Conservation (phyloP, 2,329 filamentous ascomycete species). For the Phyllosticta capitalensis region DNA sequence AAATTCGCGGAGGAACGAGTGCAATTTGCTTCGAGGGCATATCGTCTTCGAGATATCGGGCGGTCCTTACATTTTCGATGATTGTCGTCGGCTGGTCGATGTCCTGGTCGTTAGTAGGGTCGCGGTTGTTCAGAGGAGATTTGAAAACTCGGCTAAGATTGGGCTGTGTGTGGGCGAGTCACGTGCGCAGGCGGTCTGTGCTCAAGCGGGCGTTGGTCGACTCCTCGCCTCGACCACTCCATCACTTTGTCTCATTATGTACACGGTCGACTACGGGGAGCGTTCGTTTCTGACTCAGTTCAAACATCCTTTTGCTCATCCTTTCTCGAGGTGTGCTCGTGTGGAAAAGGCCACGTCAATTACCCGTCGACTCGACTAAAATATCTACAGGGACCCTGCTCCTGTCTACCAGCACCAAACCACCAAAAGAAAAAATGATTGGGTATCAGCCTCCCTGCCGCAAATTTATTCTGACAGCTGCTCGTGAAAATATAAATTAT, state of each 20-base stretch:
- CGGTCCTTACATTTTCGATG: slow-evolving; percentile 34
- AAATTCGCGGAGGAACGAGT: not conserved
- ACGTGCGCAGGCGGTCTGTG: not conserved
- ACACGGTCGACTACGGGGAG: not conserved
- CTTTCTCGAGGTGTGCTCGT: not conserved
- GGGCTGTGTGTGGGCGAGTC: not conserved
- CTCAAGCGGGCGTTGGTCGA: not conserved
- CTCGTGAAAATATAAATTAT: not conserved
- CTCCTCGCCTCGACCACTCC: not conserved
- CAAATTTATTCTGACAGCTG: not conserved
- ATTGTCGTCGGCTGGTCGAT: slow-evolving; percentile 28
- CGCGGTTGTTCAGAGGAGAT: slow-evolving; percentile 9
- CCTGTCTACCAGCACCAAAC: not conserved
- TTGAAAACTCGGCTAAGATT: not conserved
- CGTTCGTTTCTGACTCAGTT: not conserved
- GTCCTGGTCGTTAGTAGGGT: slow-evolving; percentile 9
- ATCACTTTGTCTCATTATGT: not conserved
- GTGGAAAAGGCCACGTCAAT: not conserved
- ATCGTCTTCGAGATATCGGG: slow-evolving; percentile 16
- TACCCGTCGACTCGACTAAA: not conserved
- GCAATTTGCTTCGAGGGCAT: slow-evolving; percentile 7
- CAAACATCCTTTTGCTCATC: not conserved
- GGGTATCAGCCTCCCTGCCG: not conserved
- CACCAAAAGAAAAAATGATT: not conserved
- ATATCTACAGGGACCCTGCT: not conserved